Base-by-base conservation (phyloP, 257 asterid species). In the Apocynum venetum region DNA sequence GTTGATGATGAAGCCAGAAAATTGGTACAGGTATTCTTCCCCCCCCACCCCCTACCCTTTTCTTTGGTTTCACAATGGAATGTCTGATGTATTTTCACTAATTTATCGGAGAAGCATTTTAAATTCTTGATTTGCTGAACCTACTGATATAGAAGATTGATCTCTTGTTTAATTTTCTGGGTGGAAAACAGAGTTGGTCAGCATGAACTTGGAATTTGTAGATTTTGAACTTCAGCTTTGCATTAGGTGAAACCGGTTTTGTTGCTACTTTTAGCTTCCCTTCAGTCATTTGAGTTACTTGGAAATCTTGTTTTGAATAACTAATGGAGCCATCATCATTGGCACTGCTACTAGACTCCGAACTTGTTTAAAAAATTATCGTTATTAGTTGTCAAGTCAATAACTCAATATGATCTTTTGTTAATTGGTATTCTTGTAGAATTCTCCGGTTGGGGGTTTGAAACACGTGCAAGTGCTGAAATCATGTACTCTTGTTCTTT, bases 1-100 rank as follows among this genome's bases (percentile, higher is more conserved):
- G 97, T 91, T 72, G 86, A 87, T 43, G 97, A 93, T 77, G 91
- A 88, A 81, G 98, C 98, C 74, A 86, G 65, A 87, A 89, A 90
- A 77, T 86, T 96, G 85, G 97, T 96, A 35, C 87, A 93, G 96
- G 99, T 95, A 89, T 36, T 63, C 6, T 35, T 4, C 44, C 6
- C 41, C 41, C 4, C 6, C 6, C 5, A 55, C 4, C 31, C 61
- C 17, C 61, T 17, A 6, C 44, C 43, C 68, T 12, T 36, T 63
- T 35, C 53, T 49, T 7, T 9, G 8, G 64, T 57, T 60, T 1
- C 43, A 0, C 7, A 31, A 3, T 35, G 43, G 43, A 63, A 63
- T 63, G 44, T 35, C 25, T 10, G 35, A 25, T 35, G 61, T 55
- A 55, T 6, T 55, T 55, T 55, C 61, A 55, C 31, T 55, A 55